phyloP scores from a whole-genome alignment of 2,329 filamentous ascomycete genomes.

The Aspergillus brasiliensis region DNA sequence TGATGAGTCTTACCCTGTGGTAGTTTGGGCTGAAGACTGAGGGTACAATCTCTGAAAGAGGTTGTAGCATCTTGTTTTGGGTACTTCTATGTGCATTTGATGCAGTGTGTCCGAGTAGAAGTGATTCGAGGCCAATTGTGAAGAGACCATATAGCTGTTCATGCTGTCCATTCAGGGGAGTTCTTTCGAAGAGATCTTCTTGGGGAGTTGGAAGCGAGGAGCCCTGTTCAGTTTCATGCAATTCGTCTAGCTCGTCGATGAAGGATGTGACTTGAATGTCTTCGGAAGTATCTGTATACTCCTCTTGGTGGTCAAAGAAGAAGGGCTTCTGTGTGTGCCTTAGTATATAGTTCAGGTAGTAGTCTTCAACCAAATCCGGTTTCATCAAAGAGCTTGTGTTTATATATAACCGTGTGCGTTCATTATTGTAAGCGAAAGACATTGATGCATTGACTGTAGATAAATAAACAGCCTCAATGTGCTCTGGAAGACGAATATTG shows the following conservation, averaged over 20 bases:
- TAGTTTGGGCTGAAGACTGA: conserved; percentile 35
- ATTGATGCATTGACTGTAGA: conserved; percentile 26
- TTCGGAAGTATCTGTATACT: neutral
- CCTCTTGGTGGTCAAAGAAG: neutral
- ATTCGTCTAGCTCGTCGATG: neutral
- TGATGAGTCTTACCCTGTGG: conserved; percentile 25
- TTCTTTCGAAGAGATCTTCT: neutral
- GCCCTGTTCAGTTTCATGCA: neutral
- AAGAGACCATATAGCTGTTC: conserved; percentile 23
- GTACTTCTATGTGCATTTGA: neutral
- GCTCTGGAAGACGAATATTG: conserved; percentile 20
- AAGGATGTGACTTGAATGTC: neutral
- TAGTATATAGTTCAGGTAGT: neutral
- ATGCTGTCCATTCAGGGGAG: too few relatives aligned
- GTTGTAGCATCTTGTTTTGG: conserved; percentile 11
- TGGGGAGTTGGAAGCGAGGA: neutral
- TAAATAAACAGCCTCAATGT: conserved; percentile 20
- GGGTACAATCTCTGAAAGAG: conserved; percentile 31
- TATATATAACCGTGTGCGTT: neutral
- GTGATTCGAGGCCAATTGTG: conserved; percentile 24
- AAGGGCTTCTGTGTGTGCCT: neutral
- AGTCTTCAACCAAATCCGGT: neutral
- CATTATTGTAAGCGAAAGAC: conserved; percentile 10
- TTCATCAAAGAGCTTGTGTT: neutral
- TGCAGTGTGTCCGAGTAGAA: conserved; percentile 9